These are phyloP conservation scores for Protomyces macrosporus DNA, from an alignment of 1,139 yeast species.

Conservation along the genomic window DNA sequence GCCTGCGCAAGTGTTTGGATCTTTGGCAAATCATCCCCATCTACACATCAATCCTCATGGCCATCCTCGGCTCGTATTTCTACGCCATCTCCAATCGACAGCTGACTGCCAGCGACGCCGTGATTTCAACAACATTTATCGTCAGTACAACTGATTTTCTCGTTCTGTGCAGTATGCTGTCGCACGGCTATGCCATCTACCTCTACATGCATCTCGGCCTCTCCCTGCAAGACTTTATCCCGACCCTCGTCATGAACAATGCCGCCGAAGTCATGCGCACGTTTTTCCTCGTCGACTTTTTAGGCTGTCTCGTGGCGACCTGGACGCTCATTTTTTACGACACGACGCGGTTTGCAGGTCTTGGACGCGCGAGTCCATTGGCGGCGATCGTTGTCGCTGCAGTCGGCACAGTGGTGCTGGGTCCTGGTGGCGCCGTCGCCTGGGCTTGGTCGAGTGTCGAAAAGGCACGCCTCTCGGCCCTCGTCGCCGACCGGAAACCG, in stretches of 20 bases:
- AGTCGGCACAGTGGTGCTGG: constrained; percentile 17
- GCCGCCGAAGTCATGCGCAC: constrained; percentile 2
- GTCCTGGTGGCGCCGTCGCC: constrained; percentile 23
- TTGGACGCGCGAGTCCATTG: constrained; percentile 4
- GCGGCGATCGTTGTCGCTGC: constrained; percentile 12
- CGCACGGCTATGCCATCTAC: constrained; percentile 14
- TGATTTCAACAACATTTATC: constrained; percentile 20
- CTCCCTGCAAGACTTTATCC: background rate
- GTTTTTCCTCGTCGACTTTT: constrained; percentile 12
- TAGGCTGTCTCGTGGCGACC: constrained; percentile 5
- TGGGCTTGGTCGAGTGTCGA: constrained; percentile 25
- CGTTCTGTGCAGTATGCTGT: constrained; percentile 8
- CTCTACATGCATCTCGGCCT: background rate
- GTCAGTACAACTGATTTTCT: constrained; percentile 10
- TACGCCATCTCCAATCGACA: background rate
- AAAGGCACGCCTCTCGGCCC: constrained; percentile 19
- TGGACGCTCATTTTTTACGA: constrained; percentile 24
- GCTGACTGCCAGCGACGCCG: constrained; percentile 19
- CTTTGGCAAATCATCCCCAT: constrained; percentile 18
- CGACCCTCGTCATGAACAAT: background rate
- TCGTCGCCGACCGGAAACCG: constrained; percentile 13
- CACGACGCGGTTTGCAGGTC: constrained; percentile 16
- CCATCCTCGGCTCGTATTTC: constrained; percentile 8
- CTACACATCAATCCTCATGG: background rate
- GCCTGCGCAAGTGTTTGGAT: constrained; percentile 1